Percentiles rank a stretch among this genome's conserved stretches.
phyloP scores from a whole-genome alignment of 768 basidiomycete species.

The Amanita inopinata region DNA sequence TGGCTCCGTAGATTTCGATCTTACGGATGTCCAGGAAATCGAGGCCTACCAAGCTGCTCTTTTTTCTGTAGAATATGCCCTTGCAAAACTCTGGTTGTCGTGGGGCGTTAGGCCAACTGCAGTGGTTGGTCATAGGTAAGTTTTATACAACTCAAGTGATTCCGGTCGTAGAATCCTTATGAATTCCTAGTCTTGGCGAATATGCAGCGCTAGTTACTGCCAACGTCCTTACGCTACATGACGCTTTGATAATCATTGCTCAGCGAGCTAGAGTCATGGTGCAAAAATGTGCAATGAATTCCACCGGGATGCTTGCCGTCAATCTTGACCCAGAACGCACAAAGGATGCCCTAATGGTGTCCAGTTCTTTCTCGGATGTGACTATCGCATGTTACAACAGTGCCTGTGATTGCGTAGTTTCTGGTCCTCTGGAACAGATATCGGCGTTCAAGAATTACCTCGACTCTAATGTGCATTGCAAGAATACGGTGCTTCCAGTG shows the following conservation, averaged over 20 bases:
- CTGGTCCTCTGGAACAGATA: slow-evolving; percentile 42
- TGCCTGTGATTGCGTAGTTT: slow-evolving; percentile 44
- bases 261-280: slow-evolving; percentile 48
- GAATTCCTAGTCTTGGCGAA: slow-evolving; percentile 52
- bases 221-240: slow-evolving; percentile 43
- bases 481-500: slow-evolving; percentile 35
- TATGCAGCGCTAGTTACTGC: slow-evolving; percentile 64
- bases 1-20: slow-evolving; percentile 12
- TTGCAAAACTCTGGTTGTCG: slow-evolving; percentile 54
- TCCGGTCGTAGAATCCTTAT: not conserved
- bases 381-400: slow-evolving; percentile 58
- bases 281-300: slow-evolving; percentile 29
- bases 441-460: slow-evolving; percentile 30
- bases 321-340: slow-evolving; percentile 26
- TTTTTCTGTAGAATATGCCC: slow-evolving; percentile 53
- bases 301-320: slow-evolving; percentile 57
- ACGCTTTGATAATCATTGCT: slow-evolving; percentile 49
- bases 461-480: slow-evolving; percentile 24
- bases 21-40: slow-evolving; percentile 25
- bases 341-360: slow-evolving; percentile 23
- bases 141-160: slow-evolving; percentile 2
- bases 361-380: slow-evolving; percentile 25
- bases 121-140: slow-evolving; percentile 66
- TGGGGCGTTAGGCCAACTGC: slow-evolving; percentile 58
- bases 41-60: slow-evolving; percentile 44